Conservation (phyloP, 2,329 filamentous ascomycete species). For the Dothistroma pini region DNA sequence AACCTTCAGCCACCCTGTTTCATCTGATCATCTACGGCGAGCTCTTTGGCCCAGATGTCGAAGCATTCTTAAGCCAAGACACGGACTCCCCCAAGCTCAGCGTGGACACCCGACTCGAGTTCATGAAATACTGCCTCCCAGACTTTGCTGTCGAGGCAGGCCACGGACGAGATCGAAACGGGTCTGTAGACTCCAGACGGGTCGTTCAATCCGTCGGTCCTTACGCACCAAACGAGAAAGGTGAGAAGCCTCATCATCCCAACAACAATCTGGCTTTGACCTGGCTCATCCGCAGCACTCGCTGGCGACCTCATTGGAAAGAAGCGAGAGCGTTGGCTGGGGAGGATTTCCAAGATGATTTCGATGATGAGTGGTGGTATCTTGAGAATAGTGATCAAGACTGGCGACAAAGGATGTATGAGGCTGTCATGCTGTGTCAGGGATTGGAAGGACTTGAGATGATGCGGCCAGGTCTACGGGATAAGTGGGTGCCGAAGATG, state of each 20-base stretch:
- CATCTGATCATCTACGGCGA: slow-evolving; percentile 36
- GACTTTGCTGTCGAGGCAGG: slow-evolving; percentile 13
- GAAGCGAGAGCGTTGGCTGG: slow-evolving; percentile 15
- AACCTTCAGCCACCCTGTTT: slow-evolving; percentile 28
- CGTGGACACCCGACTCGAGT: slow-evolving; percentile 31
- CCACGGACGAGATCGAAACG: neutral
- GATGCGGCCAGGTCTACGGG: slow-evolving; percentile 16
- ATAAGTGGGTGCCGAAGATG: slow-evolving; percentile 20
- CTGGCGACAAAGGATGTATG: slow-evolving; percentile 29
- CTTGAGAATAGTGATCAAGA: slow-evolving; percentile 5
- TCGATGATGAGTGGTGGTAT: slow-evolving; percentile 14
- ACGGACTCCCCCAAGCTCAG: slow-evolving; percentile 8
- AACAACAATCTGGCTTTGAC: slow-evolving; percentile 17
- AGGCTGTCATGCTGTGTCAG: slow-evolving; percentile 28
- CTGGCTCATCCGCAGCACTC: slow-evolving; percentile 25
- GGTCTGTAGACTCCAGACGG: slow-evolving; percentile 14
- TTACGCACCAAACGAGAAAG: slow-evolving; percentile 12
- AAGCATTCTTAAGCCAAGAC: slow-evolving; percentile 21
- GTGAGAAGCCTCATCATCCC: neutral
- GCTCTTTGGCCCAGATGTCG: slow-evolving; percentile 30
- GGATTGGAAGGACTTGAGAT: slow-evolving; percentile 33
- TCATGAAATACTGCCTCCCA: slow-evolving; percentile 33
- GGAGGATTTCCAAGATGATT: slow-evolving; percentile 18
- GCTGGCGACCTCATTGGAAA: slow-evolving; percentile 31
- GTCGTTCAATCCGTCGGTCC: slow-evolving; percentile 20